Evolutionary conservation across 257 asterid species (phyloP).

Genomic region (Ophiorrhiza pumila): DNA sequence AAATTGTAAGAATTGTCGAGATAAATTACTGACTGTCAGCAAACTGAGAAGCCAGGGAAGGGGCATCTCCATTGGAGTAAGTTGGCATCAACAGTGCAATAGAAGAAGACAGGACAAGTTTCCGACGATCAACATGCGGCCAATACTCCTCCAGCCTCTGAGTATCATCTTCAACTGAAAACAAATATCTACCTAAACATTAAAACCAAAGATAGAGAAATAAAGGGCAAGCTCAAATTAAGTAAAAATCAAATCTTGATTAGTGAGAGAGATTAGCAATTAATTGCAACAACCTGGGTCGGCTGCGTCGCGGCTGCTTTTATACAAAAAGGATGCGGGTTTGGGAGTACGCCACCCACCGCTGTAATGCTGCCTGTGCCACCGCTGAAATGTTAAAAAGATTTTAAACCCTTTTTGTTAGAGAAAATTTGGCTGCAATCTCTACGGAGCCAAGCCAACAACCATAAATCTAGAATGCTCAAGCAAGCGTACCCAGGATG

Average conservation of each 20-base stretch:
- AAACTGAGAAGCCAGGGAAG: constrained; percentile 61
- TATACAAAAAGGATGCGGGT: not conserved
- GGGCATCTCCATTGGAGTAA: constrained; percentile 34
- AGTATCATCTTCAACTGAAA: constrained; percentile 35
- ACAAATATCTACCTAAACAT: not conserved
- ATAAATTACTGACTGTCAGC: constrained; percentile 91
- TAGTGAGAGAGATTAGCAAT: no score
- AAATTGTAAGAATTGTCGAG: constrained; percentile 9
- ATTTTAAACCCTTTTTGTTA: not conserved
- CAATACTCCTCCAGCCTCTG: constrained; percentile 39
- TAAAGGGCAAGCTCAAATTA: not conserved
- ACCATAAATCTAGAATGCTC: not conserved
- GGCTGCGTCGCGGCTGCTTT: not conserved
- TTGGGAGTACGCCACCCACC: not conserved
- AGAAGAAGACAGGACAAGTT: constrained; percentile 47
- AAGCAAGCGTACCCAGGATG: constrained; percentile 8
- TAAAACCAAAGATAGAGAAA: no score
- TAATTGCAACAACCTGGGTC: not conserved
- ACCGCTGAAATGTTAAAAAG: constrained; percentile 9
- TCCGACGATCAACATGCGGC: constrained; percentile 51
- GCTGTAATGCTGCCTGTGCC: constrained; percentile 2
- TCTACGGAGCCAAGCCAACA: not conserved
- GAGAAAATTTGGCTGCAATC: not conserved
- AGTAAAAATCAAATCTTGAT: no score
- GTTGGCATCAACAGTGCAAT: constrained; percentile 48